A percentile compares a stretch with the other conserved stretches of the same genome.
Evolutionary conservation across 192 early-diverging fungal genomes (phyloP).

Genomic region (Coemansia sp.): DNA sequence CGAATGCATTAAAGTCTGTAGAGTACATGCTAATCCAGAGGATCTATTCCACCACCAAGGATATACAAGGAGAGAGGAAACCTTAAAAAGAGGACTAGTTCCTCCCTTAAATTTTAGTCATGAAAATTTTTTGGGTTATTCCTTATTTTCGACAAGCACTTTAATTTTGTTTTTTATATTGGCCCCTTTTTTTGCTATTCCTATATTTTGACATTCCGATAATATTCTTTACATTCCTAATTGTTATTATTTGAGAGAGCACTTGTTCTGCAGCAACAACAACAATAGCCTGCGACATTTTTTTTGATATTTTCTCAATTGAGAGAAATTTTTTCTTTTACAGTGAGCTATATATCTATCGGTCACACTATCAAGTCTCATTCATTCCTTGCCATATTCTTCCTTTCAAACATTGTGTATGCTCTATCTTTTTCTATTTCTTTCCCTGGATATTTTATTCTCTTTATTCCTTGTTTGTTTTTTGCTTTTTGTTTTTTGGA

Average conservation of each 20-base stretch:
- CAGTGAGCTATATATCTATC: not conserved
- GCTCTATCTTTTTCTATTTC: not conserved
- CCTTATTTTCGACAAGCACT: not conserved
- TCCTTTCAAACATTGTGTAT: too few species aligned
- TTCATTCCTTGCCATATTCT: not conserved
- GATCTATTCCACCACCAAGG: not conserved
- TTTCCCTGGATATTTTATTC: not conserved
- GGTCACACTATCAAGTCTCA: not conserved
- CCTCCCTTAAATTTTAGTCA: not conserved
- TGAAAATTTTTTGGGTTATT: not conserved
- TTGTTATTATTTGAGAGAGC: too few species aligned
- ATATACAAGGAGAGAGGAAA: not conserved
- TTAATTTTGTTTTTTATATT: not conserved
- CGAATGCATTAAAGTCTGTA: too few species aligned
- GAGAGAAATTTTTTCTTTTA: not conserved
- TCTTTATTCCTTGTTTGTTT: not conserved
- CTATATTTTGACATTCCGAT: constrained; percentile 1
- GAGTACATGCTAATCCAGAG: too few species aligned
- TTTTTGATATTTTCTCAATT: not conserved
- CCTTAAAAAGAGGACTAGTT: not conserved
- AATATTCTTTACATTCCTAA: not conserved
- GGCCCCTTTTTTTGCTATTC: not conserved
- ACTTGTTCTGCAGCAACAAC: not conserved
- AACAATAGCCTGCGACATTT: not conserved
- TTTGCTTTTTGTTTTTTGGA: not conserved